These are phyloP conservation scores for Nepenthes mirabilis DNA, from an alignment of 148 eudicot species.

Conservation along the genomic window DNA sequence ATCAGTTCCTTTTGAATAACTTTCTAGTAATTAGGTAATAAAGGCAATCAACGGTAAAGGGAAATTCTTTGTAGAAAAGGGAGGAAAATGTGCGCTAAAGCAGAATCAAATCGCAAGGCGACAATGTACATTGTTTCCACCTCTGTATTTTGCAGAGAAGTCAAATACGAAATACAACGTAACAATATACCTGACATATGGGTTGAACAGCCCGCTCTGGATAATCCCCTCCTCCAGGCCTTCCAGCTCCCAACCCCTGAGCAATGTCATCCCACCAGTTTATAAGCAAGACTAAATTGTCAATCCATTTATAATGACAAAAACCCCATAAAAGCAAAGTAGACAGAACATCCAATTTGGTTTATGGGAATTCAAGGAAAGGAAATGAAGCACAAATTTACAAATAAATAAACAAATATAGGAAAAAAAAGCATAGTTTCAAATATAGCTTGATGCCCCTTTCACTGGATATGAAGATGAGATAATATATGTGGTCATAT, in stretches of 20 bases:
- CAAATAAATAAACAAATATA: too few species aligned
- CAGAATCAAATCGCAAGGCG: background rate
- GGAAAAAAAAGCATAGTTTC: too few species aligned
- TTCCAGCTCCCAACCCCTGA: slow-evolving; percentile 52
- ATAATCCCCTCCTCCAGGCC: slow-evolving; percentile 47
- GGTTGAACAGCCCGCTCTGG: slow-evolving; percentile 91
- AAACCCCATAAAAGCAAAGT: background rate
- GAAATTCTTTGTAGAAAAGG: too few species aligned
- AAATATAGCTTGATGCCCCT: too few species aligned
- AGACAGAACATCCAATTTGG: background rate
- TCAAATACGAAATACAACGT: background rate
- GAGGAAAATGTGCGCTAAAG: background rate
- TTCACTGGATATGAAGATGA: too few species aligned
- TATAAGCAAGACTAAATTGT: background rate
- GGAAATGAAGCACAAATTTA: too few species aligned
- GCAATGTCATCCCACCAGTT: background rate
- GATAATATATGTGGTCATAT: too few species aligned
- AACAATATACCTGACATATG: slow-evolving; percentile 61
- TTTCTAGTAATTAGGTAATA: too few species aligned
- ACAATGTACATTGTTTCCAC: background rate
- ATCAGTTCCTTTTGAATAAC: too few species aligned
- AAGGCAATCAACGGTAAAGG: too few species aligned
- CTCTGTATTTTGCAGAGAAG: background rate
- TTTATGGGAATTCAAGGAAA: too few species aligned
- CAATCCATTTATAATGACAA: background rate